Evolutionary conservation across 495 filamentous ascomycete species (phyloP).

Genomic region (Darksidea phi): DNA sequence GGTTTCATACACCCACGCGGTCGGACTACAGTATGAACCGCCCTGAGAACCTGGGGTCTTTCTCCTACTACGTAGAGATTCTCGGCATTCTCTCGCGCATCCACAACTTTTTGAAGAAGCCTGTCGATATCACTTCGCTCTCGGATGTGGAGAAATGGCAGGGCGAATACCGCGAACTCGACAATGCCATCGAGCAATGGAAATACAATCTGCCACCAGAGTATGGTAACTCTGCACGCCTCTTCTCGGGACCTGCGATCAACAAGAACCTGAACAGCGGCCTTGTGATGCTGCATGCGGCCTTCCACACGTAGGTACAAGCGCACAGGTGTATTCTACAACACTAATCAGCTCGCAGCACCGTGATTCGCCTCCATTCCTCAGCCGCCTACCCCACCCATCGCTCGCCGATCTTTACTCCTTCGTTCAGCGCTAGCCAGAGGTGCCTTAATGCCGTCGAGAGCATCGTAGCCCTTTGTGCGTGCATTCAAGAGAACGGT

Average conservation of each 20-base stretch:
- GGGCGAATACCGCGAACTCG: slow-evolving; percentile 76
- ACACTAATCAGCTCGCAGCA: slow-evolving; percentile 51
- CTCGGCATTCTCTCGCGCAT: slow-evolving; percentile 81
- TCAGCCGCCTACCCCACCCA: slow-evolving; percentile 88
- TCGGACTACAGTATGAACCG: slow-evolving; percentile 64
- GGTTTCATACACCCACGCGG: slow-evolving; percentile 62
- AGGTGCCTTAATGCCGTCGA: slow-evolving; percentile 78
- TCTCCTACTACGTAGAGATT: slow-evolving; percentile 83
- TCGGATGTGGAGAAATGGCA: slow-evolving; percentile 89
- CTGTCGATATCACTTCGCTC: slow-evolving; percentile 80
- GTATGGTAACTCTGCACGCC: slow-evolving; percentile 73
- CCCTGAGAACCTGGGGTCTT: slow-evolving; percentile 78
- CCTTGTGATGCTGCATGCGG: slow-evolving; percentile 87
- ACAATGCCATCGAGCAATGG: slow-evolving; percentile 74
- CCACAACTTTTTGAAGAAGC: slow-evolving; percentile 79
- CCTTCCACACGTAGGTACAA: slow-evolving; percentile 60
- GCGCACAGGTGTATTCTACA: neutral
- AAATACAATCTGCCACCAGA: slow-evolving; percentile 78
- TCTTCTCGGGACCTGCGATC: slow-evolving; percentile 63
- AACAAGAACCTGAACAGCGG: slow-evolving; percentile 69
- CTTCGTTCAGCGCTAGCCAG: slow-evolving; percentile 78
- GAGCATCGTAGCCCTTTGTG: slow-evolving; percentile 73
- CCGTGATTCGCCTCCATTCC: slow-evolving; percentile 86
- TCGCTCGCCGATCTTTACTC: slow-evolving; percentile 78
- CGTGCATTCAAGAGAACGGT: slow-evolving; percentile 68